Conservation (phyloP, 805 yeast species). For the Debaryomyces tyrocola region DNA sequence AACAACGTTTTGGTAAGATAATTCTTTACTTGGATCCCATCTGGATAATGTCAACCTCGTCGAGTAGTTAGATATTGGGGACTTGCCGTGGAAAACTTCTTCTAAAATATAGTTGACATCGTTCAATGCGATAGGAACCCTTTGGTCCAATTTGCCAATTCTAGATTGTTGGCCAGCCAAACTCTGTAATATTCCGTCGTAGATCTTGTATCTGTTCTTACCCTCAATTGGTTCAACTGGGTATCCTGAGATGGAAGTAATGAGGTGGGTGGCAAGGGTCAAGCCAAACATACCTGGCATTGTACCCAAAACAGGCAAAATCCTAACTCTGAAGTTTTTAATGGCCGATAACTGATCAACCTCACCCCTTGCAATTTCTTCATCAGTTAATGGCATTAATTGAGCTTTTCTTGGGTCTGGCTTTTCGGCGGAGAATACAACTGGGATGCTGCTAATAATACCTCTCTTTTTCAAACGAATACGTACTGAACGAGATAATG, state of each 20-base stretch:
- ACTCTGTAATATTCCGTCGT: conserved; percentile 79
- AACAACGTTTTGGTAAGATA: conserved; percentile 76
- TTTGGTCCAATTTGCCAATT: conserved; percentile 67
- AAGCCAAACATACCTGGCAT: conserved; percentile 97
- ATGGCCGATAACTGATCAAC: conserved; percentile 87
- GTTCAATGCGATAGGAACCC: conserved; percentile 67
- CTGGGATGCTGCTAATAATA: conserved; percentile 72
- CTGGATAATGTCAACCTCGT: conserved; percentile 77
- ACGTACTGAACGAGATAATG: conserved; percentile 84
- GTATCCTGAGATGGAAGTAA: conserved; percentile 81
- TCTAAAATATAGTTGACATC: conserved; percentile 86
- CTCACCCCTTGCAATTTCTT: conserved; percentile 74
- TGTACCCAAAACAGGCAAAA: conserved; percentile 93
- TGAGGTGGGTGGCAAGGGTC: conserved; percentile 79
- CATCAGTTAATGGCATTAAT: conserved; percentile 80
- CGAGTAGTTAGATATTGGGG: conserved; percentile 80
- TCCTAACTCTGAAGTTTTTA: conserved; percentile 88
- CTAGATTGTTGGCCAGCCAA: conserved; percentile 87
- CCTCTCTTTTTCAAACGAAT: conserved; percentile 81
- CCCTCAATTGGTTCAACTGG: conserved; percentile 91
- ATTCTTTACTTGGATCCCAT: conserved; percentile 74
- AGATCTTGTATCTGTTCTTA: conserved; percentile 79
- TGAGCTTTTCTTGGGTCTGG: conserved; percentile 95
- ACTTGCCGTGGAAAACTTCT: conserved; percentile 90
- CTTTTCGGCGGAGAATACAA: conserved; percentile 90